Evolutionary conservation across 2,329 filamentous ascomycete genomes (phyloP).

Genomic region (Talaromyces sp.): DNA sequence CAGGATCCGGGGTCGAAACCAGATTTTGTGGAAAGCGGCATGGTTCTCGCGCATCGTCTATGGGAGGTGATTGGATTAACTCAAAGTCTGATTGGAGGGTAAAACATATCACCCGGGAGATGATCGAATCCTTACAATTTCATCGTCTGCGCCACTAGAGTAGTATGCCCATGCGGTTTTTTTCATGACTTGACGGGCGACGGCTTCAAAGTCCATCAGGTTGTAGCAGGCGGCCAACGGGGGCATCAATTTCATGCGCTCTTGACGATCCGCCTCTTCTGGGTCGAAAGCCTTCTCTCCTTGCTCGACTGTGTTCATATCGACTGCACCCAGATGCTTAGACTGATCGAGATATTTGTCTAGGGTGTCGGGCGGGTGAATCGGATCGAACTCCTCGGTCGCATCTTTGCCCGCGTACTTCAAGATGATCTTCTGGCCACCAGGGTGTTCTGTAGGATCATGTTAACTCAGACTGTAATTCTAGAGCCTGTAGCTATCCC

Average conservation of each 20-base stretch:
- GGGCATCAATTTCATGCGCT: slow-evolving; percentile 75
- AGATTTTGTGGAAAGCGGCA: slow-evolving; percentile 91
- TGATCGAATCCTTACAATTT: slow-evolving; percentile 74
- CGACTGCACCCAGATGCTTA: slow-evolving; percentile 86
- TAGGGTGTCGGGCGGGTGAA: slow-evolving; percentile 85
- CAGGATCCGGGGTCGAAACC: slow-evolving; percentile 90
- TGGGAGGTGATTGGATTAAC: not conserved
- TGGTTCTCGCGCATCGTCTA: slow-evolving; percentile 96
- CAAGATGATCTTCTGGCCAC: slow-evolving; percentile 88
- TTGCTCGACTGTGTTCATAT: slow-evolving; percentile 76
- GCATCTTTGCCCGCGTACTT: slow-evolving; percentile 97
- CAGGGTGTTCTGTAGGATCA: slow-evolving; percentile 70
- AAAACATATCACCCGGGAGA: no score
- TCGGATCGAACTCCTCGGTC: slow-evolving; percentile 87
- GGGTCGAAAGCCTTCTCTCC: slow-evolving; percentile 69
- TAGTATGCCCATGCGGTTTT: slow-evolving; percentile 98
- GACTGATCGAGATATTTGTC: slow-evolving; percentile 77
- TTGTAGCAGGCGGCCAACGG: slow-evolving; percentile 88
- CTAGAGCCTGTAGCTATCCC: no score
- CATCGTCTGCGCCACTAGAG: slow-evolving; percentile 87
- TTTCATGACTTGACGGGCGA: slow-evolving; percentile 90
- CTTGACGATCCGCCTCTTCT: slow-evolving; percentile 72
- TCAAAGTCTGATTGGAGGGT: slow-evolving; percentile 9
- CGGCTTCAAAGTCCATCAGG: slow-evolving; percentile 91
- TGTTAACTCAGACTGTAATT: no score